Conservation (phyloP, 2,329 filamentous ascomycete genomes). For the Pseudogymnoascus sp. region DNA sequence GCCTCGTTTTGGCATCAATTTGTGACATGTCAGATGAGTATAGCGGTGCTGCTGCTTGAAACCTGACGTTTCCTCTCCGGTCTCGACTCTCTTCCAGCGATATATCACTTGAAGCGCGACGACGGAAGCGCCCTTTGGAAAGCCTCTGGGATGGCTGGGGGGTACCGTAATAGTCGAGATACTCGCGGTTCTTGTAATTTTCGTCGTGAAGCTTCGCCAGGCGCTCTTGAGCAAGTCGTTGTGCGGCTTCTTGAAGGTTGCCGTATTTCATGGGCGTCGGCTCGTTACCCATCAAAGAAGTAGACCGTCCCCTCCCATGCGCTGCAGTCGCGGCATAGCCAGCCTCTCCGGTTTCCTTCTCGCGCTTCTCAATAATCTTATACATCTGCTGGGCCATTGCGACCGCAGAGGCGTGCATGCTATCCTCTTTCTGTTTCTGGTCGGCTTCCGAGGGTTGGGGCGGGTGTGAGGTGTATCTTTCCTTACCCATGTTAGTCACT, state of each 20-base stretch:
- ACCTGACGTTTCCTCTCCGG: conserved; percentile 65
- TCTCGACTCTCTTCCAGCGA: conserved; percentile 48
- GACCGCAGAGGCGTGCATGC: conserved; percentile 73
- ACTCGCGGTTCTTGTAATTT: conserved; percentile 54
- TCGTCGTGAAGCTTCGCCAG: conserved; percentile 74
- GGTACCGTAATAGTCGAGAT: conserved; percentile 67
- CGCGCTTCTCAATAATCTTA: conserved; percentile 54
- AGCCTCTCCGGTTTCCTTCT: conserved; percentile 30
- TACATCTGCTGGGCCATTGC: conserved; percentile 91
- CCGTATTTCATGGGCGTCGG: conserved; percentile 44
- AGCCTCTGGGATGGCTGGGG: conserved; percentile 43
- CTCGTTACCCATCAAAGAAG: conserved; percentile 31
- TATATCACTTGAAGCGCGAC: conserved; percentile 63
- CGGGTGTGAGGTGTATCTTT: conserved; percentile 73
- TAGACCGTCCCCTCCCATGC: conserved; percentile 30
- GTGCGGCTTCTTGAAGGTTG: conserved; percentile 78
- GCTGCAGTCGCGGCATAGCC: conserved; percentile 28
- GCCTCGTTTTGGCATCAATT: conserved; percentile 67
- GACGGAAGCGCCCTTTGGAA: conserved; percentile 46
- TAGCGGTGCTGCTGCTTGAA: conserved; percentile 62
- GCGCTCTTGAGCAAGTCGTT: conserved; percentile 77
- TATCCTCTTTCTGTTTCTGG: conserved; percentile 65
- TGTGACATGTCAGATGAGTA: conserved; percentile 63
- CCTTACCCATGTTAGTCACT: conserved; percentile 59
- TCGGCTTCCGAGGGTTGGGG: conserved; percentile 66